phyloP scores from a whole-genome alignment of 1,139 yeast genomes.

The Yamadazyma taylorii region DNA sequence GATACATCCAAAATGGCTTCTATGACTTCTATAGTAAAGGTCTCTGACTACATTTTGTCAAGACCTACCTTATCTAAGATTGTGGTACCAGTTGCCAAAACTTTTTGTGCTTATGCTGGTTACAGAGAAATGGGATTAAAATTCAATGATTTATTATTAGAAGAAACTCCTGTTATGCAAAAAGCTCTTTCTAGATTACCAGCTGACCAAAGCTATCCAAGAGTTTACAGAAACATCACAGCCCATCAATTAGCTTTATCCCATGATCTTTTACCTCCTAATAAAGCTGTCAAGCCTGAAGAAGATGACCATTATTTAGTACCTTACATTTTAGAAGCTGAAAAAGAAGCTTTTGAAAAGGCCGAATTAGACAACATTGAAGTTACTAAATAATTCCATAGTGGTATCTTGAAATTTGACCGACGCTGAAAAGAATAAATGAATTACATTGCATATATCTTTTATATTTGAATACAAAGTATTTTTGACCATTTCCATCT shows the following conservation, averaged over 20 bases:
- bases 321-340: constrained; percentile 92
- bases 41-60: constrained; percentile 77
- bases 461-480: background rate
- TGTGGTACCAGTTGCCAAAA: constrained; percentile 76
- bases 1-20: constrained; percentile 53
- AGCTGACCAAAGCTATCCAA: constrained; percentile 77
- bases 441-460: constrained; percentile 6
- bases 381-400: constrained; percentile 25
- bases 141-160: constrained; percentile 82
- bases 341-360: constrained; percentile 87
- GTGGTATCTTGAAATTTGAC: constrained; percentile 2
- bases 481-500: background rate
- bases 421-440: background rate
- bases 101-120: constrained; percentile 74
- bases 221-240: constrained; percentile 87
- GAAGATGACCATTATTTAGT: constrained; percentile 84
- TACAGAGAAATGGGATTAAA: constrained; percentile 92
- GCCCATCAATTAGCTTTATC: constrained; percentile 88
- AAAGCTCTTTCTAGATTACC: constrained; percentile 89
- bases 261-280: constrained; percentile 81
- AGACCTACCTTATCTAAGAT: constrained; percentile 77
- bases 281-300: constrained; percentile 74
- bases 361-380: constrained; percentile 81
- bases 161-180: constrained; percentile 85
- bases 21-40: constrained; percentile 77